phyloP scores from a whole-genome alignment of 2,329 filamentous ascomycete species.

The Nemania serpens region DNA sequence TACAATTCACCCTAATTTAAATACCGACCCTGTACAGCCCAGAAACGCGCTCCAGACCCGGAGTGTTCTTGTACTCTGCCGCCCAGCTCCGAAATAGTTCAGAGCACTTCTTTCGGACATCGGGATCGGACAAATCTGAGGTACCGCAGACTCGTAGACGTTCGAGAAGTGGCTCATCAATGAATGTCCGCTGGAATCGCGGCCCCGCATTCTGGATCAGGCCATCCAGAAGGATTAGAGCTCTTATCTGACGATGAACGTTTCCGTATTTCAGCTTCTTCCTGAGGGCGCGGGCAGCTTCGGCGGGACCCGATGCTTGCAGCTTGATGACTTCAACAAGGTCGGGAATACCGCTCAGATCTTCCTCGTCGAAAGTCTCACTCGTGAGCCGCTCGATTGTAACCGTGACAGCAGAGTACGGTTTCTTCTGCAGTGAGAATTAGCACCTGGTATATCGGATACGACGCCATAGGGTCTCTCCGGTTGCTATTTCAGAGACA shows the following conservation, averaged over 20 bases:
- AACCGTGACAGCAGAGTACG: conserved; percentile 91
- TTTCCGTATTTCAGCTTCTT: conserved; percentile 99
- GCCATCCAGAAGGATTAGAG: conserved; percentile 86
- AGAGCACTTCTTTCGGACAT: conserved; percentile 87
- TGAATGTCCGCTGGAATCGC: conserved; percentile 84
- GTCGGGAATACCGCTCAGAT: conserved; percentile 88
- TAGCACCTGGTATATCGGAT: background rate
- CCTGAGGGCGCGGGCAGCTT: conserved; percentile 87
- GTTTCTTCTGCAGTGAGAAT: conserved; percentile 67
- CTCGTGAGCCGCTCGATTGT: conserved; percentile 89
- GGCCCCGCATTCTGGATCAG: conserved; percentile 92
- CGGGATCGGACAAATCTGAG: conserved; percentile 79
- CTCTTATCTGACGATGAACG: conserved; percentile 87
- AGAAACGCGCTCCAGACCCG: conserved; percentile 80
- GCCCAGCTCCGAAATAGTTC: conserved; percentile 88
- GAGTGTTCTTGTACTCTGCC: conserved; percentile 75
- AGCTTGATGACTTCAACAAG: conserved; percentile 93
- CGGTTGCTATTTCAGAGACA: background rate
- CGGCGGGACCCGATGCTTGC: conserved; percentile 81
- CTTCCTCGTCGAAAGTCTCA: conserved; percentile 88
- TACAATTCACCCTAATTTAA: background rate
- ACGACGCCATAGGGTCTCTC: background rate
- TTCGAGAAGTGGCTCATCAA: conserved; percentile 89
- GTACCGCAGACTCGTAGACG: conserved; percentile 86
- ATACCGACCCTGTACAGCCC: conserved; percentile 68